Base-by-base conservation (phyloP, 805 yeast genomes). In the Helenozyma rhizophorensis region DNA sequence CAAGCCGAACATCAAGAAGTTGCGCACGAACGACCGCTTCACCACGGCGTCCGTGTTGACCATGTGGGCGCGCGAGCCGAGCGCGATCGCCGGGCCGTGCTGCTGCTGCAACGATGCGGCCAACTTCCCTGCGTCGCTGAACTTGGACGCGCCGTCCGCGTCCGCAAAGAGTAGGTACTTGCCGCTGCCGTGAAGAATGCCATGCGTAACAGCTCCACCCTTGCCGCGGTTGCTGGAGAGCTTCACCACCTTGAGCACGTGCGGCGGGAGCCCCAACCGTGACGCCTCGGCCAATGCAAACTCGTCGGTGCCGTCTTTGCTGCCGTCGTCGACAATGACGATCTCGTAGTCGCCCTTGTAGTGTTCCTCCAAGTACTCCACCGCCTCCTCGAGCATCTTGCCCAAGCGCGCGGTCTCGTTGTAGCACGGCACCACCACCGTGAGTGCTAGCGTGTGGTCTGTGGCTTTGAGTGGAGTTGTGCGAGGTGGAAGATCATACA, bases 11-110 rank as follows among this genome's bases (percentile, higher is more conserved):
- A 93, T 93, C 52, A 93, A 69, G 45, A 88, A 78, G 62, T 93
- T 93, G 47, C 98, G 72, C 30, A 93, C 67, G 42, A 84, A 78
- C 2, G 95, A 81, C 46, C 98, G 74, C 49, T 89, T 83, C n/a
- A 93, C 97, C 35, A 93, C 97, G 0, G 96, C 96, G 45, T 89
- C 96, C 0, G 97, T 83, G 39, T 81, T 77, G 14, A 89, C 96
- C 94, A 93, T 86, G 54, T 93, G 97, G 2, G 97, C 97, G 33
- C 98, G 75, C 14, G 96, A 85, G 3, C 98, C 98, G 31, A 90
- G 74, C 1, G 93, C 88, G 13, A 90, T 65, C 0, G 78, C 83
- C 1, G 87, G 73, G 27, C 43, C 40, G 2, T 49, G 37, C 22
- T 56, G 35, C 9, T 35, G 37, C 19, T 62, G 46, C 18, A 83